A percentile compares a stretch with the other conserved stretches of the same genome.
Conservation (phyloP, 2,329 filamentous ascomycete species). For the Colletotrichum tropicale region DNA sequence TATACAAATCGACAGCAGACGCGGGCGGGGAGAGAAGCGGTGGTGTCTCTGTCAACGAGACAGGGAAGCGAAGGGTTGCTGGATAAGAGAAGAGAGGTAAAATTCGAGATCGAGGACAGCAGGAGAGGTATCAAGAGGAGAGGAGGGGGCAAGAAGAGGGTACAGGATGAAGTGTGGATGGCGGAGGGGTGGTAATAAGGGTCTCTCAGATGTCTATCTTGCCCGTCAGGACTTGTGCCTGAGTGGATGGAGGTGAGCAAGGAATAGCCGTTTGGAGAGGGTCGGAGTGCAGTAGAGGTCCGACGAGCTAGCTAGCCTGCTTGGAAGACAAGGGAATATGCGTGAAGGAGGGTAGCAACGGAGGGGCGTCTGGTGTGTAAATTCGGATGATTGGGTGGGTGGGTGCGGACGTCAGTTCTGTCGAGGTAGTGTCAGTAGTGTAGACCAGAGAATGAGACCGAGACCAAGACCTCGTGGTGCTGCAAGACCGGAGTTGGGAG, state of each 20-base stretch:
- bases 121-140: neutral
- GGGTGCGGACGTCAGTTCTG: neutral
- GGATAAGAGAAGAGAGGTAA: neutral
- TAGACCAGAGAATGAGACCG: neutral
- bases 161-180: neutral
- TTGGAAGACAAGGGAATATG: conserved; percentile 10
- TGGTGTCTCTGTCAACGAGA: conserved; percentile 12
- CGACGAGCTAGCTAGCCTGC: conserved; percentile 1
- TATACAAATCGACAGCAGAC: neutral
- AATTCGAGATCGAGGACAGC: neutral
- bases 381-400: conserved; percentile 17
- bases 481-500: neutral
- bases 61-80: neutral
- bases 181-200: conserved; percentile 16
- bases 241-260: neutral
- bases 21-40: neutral
- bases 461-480: neutral
- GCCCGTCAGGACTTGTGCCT: neutral
- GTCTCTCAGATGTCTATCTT: neutral
- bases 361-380: conserved; percentile 8
- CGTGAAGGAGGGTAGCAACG: conserved; percentile 11
- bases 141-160: neutral
- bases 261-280: conserved; percentile 11
- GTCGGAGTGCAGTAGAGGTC: conserved; percentile 3
- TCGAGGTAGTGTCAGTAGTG: neutral